These are phyloP conservation scores for Raffaelea albimanens DNA, from an alignment of 2,329 filamentous ascomycete species.

Conservation along the genomic window DNA sequence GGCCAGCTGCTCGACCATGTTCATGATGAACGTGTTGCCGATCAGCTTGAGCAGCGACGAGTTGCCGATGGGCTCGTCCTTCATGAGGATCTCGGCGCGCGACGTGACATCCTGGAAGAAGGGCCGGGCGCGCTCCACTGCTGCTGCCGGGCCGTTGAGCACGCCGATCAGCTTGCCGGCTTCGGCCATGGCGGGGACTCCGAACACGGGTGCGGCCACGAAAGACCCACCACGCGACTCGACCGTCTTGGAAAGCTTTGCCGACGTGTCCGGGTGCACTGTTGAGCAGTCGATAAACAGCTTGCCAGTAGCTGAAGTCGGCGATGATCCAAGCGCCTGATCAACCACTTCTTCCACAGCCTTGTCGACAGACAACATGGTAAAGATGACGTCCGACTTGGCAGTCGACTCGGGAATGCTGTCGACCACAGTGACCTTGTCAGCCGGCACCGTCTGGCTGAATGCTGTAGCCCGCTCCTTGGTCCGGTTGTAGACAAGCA, in stretches of 20 bases:
- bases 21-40: slow-evolving; percentile 78
- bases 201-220: slow-evolving; percentile 63
- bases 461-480: slow-evolving; percentile 55
- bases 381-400: slow-evolving; percentile 69
- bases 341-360: slow-evolving; percentile 68
- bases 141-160: slow-evolving; percentile 52
- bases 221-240: slow-evolving; percentile 57
- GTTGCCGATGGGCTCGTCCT: slow-evolving; percentile 56
- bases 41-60: slow-evolving; percentile 70
- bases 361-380: slow-evolving; percentile 73
- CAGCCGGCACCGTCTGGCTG: slow-evolving; percentile 46
- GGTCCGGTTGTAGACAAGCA: slow-evolving; percentile 77
- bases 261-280: slow-evolving; percentile 72
- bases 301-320: slow-evolving; percentile 54
- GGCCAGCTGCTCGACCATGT: slow-evolving; percentile 70
- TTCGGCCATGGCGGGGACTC: slow-evolving; percentile 61
- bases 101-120: slow-evolving; percentile 67
- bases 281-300: slow-evolving; percentile 83
- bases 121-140: slow-evolving; percentile 55
- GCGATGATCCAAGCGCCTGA: slow-evolving; percentile 46
- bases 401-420: slow-evolving; percentile 57
- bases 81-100: slow-evolving; percentile 60
- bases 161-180: slow-evolving; percentile 63
- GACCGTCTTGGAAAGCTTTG: slow-evolving; percentile 50
- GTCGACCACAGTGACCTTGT: slow-evolving; percentile 54